A percentile compares a stretch with the other conserved stretches of the same genome.
Evolutionary conservation across 768 basidiomycete species (phyloP).

Genomic region (Lentinus tigrinus): DNA sequence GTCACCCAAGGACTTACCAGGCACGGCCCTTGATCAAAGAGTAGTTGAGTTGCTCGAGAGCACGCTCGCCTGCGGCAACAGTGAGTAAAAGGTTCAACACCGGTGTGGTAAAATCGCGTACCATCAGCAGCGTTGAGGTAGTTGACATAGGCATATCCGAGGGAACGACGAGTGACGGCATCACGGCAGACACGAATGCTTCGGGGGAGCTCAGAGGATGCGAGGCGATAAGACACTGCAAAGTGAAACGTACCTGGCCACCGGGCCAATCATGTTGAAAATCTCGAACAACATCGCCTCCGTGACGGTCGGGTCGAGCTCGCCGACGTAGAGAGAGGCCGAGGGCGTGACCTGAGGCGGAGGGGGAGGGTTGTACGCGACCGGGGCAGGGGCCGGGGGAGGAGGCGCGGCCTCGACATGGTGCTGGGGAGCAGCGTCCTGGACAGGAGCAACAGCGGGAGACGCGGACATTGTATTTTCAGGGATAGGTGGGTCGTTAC

Average conservation of each 20-base stretch:
- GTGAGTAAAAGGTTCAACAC: slow-evolving; percentile 12
- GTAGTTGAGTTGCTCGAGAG: slow-evolving; percentile 98
- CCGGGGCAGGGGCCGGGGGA: slow-evolving; percentile 45
- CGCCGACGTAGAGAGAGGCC: slow-evolving; percentile 97
- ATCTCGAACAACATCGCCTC: slow-evolving; percentile 99
- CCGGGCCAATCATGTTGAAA: slow-evolving; percentile 99
- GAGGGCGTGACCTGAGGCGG: slow-evolving; percentile 67
- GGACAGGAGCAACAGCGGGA: slow-evolving; percentile 31
- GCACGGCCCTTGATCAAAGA: slow-evolving; percentile 97
- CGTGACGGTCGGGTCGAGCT: slow-evolving; percentile 96
- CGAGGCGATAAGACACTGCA: slow-evolving; percentile 3
- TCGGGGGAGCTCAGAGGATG: slow-evolving; percentile 7
- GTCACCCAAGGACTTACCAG: slow-evolving; percentile 57
- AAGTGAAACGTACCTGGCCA: slow-evolving; percentile 71
- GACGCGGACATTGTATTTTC: slow-evolving; percentile 39
- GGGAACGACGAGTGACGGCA: slow-evolving; percentile 98
- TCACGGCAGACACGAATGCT: slow-evolving; percentile 99
- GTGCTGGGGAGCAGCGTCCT: slow-evolving; percentile 28
- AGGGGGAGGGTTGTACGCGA: slow-evolving; percentile 56
- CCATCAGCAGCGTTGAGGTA: slow-evolving; percentile 95
- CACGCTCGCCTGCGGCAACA: slow-evolving; percentile 76
- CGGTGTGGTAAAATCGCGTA: slow-evolving; percentile 35
- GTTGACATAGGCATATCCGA: slow-evolving; percentile 99
- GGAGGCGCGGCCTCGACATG: slow-evolving; percentile 50
- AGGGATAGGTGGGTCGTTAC: slow-evolving; percentile 68